These are phyloP conservation scores for Cyberlindnera maritima DNA, from an alignment of 805 yeast genomes.

Conservation along the genomic window DNA sequence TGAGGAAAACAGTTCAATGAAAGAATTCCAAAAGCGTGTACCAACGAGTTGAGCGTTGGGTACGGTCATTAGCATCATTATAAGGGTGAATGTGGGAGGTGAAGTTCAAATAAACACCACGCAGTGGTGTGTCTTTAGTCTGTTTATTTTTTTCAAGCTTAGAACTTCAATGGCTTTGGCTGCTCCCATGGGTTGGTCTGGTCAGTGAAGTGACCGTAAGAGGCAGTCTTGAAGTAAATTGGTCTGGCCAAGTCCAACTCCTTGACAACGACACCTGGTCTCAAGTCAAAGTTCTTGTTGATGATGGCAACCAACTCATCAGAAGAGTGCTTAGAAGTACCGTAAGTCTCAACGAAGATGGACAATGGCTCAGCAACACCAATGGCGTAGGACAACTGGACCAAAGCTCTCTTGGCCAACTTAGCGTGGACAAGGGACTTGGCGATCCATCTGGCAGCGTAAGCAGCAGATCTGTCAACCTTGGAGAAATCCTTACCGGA, in stretches of 20 bases:
- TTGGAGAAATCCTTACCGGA: conserved; percentile 99
- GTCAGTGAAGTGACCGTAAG: conserved; percentile 99
- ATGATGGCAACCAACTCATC: conserved; percentile 89
- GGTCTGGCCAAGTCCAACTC: conserved; percentile 98
- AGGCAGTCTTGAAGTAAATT: conserved; percentile 97
- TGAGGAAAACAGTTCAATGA: not conserved
- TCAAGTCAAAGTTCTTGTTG: conserved; percentile 92
- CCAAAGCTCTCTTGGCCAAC: conserved; percentile 94
- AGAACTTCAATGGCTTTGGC: conserved; percentile 75
- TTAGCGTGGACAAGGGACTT: conserved; percentile 95
- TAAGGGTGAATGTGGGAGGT: not conserved
- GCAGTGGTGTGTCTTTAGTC: not conserved
- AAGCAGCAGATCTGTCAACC: conserved; percentile 99
- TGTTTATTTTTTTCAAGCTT: conserved; percentile 19
- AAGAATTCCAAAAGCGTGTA: conserved; percentile 1
- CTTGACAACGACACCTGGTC: conserved; percentile 98
- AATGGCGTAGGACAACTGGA: conserved; percentile 98
- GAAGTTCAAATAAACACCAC: not conserved
- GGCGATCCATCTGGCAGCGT: conserved; percentile 99
- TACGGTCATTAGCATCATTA: conserved; percentile 18
- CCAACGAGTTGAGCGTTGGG: conserved; percentile 22
- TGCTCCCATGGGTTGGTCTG: conserved; percentile 99
- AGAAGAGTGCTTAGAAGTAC: conserved; percentile 89
- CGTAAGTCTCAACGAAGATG: conserved; percentile 96
- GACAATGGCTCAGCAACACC: conserved; percentile 99